Base-by-base conservation (phyloP, 441 rosid species). In the Adansonia grandidieri region DNA sequence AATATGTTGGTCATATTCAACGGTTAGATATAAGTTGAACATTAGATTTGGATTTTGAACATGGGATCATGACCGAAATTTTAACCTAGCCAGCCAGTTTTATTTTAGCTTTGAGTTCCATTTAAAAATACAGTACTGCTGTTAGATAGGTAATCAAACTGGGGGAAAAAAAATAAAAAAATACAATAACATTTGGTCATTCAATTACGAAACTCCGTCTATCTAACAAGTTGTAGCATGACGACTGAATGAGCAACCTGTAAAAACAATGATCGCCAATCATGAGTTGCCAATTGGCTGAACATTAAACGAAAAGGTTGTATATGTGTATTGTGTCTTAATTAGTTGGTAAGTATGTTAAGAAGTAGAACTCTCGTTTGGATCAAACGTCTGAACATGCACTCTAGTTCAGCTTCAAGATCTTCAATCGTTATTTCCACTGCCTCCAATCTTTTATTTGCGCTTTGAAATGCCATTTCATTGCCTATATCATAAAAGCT, bases 341-440 rank as follows among this genome's bases (percentile, higher is more conserved):
- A 6, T 66, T 87, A 91, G 74, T 70, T 84, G 47, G 88, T 89
- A 45, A 87, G 89, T 81, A 90, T 86, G 79, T 92, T 93, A 4
- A 89, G 91, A 82, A 92, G 95, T 54, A 87, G 87, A 82, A 86
- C 95, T 84, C 98, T 86, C 15, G 95, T 91, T 66, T 90, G 93
- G 66, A 93, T 93, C 84, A 91, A 79, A 24, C 94, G 83, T 78
- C 97, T 78, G 40, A 81, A 88, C 72, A 92, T 91, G 85, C 87
- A 89, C 44, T 90, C 88, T 24, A 92, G 17, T 85, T 92, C 93
- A 40, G 81, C 81, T 77, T 88, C 93, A 56, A 92, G 95, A 79
- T 90, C 87, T 68, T 91, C 89, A 3, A 90, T 80, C 61, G 92
- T 89, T 54, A 90, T 91, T 84, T 89, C 91, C 62, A 87, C 91